Base-by-base conservation (phyloP, 768 basidiomycete genomes). In the Agaricus bisporus region DNA sequence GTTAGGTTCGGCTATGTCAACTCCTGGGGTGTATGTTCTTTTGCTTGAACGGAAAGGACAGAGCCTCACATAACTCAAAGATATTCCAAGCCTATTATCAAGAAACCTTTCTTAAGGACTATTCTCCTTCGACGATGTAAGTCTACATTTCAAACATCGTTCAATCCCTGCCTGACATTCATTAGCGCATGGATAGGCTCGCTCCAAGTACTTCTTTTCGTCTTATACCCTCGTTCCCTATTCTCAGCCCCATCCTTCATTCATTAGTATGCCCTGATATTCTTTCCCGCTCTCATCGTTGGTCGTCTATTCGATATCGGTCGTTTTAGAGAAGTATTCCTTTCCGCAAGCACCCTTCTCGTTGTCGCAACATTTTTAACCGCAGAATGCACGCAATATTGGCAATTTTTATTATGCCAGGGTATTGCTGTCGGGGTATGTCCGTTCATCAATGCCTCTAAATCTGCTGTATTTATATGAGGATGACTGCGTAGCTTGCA, bases 101-200 rank as follows among this genome's bases (percentile, higher is more conserved):
- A 17, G 48, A 49, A 2, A 49, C 48, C 26, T 38, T 49, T 41
- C 38, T 49, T 15, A 49, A 41, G 14, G 48, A 49, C 6, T 17
- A 26, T 3, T 49, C 48, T 41, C 48, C 85, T 3, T 89, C 87
- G 12, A 74, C 65, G 17, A 88, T 88, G 85, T 47, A 29, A 14
- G 45, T 18, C 15, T 39, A 3, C 38, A 39, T n/a, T 12, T 39
- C 3, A 7, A 1, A 5, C 0, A 15, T n/a, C 4, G 17, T 15
- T 5, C 6, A 39, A 5, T 17, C 26, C 29, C n/a, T 35, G 11
- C 8, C 42, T 15, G 9, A 15, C 29, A 29, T 22, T 32, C 50
- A n/a, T 20, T 56, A 88, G 87, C 42, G 80, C 87, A 41, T 91
- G 87, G 88, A 90, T 91, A 32, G 88, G 88, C 5, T 90, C 88